Conservation (phyloP, 805 yeast species). For the Scheffersomyces coipomensis region DNA sequence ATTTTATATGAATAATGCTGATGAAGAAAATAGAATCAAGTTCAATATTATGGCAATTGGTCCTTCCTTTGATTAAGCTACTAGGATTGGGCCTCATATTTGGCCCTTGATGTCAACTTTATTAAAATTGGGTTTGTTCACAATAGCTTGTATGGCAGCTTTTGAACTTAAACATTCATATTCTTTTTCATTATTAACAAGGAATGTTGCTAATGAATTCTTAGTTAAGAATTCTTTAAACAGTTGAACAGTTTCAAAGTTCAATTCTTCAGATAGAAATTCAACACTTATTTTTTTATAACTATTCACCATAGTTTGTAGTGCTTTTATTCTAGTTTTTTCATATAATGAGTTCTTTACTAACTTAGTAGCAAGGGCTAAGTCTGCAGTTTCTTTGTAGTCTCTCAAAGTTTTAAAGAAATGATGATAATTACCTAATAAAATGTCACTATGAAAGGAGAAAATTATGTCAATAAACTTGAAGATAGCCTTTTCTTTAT, state of each 20-base stretch:
- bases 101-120: conserved; percentile 92
- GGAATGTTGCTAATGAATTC: conserved; percentile 33
- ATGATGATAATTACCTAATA: conserved; percentile 38
- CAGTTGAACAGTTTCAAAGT: conserved; percentile 36
- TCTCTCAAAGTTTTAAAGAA: conserved; percentile 40
- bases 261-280: conserved; percentile 36
- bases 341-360: conserved; percentile 46
- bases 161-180: conserved; percentile 35
- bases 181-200: conserved; percentile 12
- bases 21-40: conserved; percentile 55
- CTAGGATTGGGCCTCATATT: conserved; percentile 29
- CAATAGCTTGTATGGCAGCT: conserved; percentile 31
- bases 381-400: conserved; percentile 8
- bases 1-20: conserved; percentile 63
- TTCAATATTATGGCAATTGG: conserved; percentile 80
- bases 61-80: conserved; percentile 45
- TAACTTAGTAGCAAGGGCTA: conserved; percentile 19
- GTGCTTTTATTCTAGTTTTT: conserved; percentile 56
- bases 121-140: conserved; percentile 39
- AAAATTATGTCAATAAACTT: conserved; percentile 13
- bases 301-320: conserved; percentile 54
- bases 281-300: conserved; percentile 47
- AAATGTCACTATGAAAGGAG: conserved; percentile 13
- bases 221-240: conserved; percentile 42
- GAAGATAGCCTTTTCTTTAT: conserved; percentile 13